Conservation (phyloP, 2,329 filamentous ascomycete genomes). For the Botrytis deweyae region DNA sequence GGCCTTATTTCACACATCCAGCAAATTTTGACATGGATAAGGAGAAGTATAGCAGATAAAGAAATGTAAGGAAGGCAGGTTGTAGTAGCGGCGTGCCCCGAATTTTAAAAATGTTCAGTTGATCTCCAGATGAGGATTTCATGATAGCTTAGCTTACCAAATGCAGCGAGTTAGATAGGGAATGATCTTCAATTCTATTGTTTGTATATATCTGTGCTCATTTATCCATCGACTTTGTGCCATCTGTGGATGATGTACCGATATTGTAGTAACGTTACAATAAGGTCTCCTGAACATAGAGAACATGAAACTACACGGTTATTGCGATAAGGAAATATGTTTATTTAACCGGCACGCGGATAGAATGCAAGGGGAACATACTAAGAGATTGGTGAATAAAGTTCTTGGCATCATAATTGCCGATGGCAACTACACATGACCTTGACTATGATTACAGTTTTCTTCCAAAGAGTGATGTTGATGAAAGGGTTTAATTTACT, state of each 20-base stretch:
- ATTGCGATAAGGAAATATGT: background rate
- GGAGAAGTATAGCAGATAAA: background rate
- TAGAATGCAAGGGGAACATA: background rate
- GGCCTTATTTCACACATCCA: background rate
- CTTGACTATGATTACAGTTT: background rate
- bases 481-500: background rate
- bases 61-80: background rate
- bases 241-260: background rate
- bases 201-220: background rate
- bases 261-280: slow-evolving; percentile 7
- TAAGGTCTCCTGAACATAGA: background rate
- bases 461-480: background rate
- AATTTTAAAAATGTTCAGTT: background rate
- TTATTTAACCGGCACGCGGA: slow-evolving; percentile 2
- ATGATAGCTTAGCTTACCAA: background rate
- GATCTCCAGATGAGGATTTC: background rate
- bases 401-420: background rate
- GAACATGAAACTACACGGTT: background rate
- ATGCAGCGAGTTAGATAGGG: background rate
- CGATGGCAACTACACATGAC: background rate
- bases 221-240: background rate
- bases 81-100: background rate
- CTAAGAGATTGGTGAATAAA: background rate
- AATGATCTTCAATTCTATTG: background rate
- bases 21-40: background rate